phyloP scores from a whole-genome alignment of 352 stramenopile species.

The Phytophthora capsici region DNA sequence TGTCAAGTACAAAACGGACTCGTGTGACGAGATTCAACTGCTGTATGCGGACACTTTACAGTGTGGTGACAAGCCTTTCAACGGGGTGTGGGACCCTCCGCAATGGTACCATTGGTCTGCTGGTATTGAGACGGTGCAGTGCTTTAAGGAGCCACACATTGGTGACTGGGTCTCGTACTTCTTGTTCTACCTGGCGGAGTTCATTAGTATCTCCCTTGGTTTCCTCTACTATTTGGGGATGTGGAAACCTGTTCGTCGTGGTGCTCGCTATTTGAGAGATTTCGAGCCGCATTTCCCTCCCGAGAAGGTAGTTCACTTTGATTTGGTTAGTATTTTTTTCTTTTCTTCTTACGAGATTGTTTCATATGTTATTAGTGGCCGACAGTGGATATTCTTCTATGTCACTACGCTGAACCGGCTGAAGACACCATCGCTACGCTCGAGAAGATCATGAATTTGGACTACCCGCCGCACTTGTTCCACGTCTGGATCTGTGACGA shows the following conservation, averaged over 20 bases:
- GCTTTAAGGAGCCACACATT: conserved; percentile 65
- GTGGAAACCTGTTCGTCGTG: conserved; percentile 80
- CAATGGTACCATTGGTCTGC: conserved; percentile 72
- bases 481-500: conserved; percentile 83
- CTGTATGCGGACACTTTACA: conserved; percentile 49
- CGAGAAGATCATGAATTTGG: conserved; percentile 76
- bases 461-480: conserved; percentile 76
- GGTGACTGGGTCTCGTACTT: conserved; percentile 78
- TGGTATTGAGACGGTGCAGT: conserved; percentile 63
- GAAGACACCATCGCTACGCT: conserved; percentile 82
- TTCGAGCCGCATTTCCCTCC: conserved; percentile 76
- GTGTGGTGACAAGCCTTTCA: conserved; percentile 69
- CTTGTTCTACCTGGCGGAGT: conserved; percentile 73
- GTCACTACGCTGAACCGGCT: conserved; percentile 76
- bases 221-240: conserved; percentile 82
- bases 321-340: conserved; percentile 2
- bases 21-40: conserved; percentile 65
- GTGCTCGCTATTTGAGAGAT: conserved; percentile 67
- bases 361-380: conserved; percentile 47
- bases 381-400: conserved; percentile 81
- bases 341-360: not conserved
- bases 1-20: conserved; percentile 56
- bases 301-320: conserved; percentile 39
- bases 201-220: conserved; percentile 74
- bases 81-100: conserved; percentile 73